Base-by-base conservation (phyloP, 305 asterid genomes). In the Fraxinus velutina region DNA sequence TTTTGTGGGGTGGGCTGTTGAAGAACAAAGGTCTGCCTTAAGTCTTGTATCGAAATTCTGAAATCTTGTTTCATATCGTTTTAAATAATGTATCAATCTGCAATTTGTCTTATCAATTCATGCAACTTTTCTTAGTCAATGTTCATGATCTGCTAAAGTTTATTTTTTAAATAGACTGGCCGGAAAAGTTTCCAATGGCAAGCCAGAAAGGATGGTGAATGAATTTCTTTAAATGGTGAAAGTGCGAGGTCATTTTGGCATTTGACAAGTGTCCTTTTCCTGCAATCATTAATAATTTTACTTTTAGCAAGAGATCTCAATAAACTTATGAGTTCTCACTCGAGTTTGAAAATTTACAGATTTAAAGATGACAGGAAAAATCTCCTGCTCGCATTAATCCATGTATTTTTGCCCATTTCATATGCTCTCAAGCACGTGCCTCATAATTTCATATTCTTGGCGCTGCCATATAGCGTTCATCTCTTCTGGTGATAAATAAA, bases 171-270 rank as follows among this genome's bases (percentile, higher is more conserved):
- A 13, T 39, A 24, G 24, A 50, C 68, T 7, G 42, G 42, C 22
- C n/a, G 78, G 39, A 72, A 57, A 74, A 24, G 29, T 79, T 66
- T 36, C 78, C 64, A 50, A 82, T 21, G 81, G 29, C 62, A 71
- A 62, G 27, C 27, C 57, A 57, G 78, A 73, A 79, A 77, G 34
- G 68, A 9, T 0, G 75, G 75, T 12, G 33, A 68, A 29, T 68
- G 19, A 68, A 27, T 68, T 68, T 68, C 39, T 68, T 68, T 68
- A 30, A 55, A 68, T 68, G 75, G 37, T 68, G 37, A 70, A 64
- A 70, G 32, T 29, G 32, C 17, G 42, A 70, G 75, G 42, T 70
- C 39, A 7, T 70, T 68, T 70, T 30, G 75, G 39, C 75, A 5
- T 30, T 70, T 15, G 75, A 70, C 21, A 68, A 29, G 21, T 15